Conservation (phyloP, 75 land plant genomes). For the Sequoiadendron giganteum region DNA sequence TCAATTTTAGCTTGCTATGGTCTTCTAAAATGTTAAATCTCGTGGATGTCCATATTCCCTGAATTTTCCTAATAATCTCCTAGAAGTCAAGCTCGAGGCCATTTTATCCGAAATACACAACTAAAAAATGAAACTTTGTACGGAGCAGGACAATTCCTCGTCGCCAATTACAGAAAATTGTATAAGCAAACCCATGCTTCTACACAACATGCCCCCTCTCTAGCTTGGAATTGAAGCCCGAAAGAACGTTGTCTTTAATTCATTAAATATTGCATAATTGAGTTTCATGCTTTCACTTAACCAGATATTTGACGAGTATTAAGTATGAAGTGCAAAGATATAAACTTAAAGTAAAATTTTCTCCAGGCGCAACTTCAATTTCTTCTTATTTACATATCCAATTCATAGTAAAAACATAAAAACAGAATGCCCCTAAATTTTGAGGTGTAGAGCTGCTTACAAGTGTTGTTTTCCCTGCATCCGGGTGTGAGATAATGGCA, state of each 20-base stretch:
- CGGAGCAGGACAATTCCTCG: background rate
- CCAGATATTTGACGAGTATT: background rate
- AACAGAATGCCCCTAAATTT: background rate
- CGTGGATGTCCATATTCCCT: background rate
- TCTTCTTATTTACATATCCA: background rate
- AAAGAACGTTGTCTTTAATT: background rate
- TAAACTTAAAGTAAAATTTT: no score
- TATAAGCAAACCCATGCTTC: background rate
- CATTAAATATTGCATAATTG: background rate
- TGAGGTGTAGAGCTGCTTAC: conserved; percentile 16
- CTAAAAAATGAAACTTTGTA: background rate
- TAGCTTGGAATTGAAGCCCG: background rate
- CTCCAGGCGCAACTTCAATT: background rate
- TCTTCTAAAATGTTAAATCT: no score
- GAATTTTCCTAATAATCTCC: background rate
- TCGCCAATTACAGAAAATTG: background rate
- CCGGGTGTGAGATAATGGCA: conserved; percentile 57
- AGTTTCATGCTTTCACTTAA: background rate
- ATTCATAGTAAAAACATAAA: background rate
- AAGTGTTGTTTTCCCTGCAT: conserved; percentile 57
- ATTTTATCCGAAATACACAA: background rate
- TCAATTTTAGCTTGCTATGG: no score
- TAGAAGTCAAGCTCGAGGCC: background rate
- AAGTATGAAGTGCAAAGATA: background rate
- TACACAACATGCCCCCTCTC: background rate